Percentiles rank a stretch among this genome's conserved stretches.
These are phyloP conservation scores for Taxillus chinensis DNA, from an alignment of 164 flowering plant genomes.

Conservation along the genomic window DNA sequence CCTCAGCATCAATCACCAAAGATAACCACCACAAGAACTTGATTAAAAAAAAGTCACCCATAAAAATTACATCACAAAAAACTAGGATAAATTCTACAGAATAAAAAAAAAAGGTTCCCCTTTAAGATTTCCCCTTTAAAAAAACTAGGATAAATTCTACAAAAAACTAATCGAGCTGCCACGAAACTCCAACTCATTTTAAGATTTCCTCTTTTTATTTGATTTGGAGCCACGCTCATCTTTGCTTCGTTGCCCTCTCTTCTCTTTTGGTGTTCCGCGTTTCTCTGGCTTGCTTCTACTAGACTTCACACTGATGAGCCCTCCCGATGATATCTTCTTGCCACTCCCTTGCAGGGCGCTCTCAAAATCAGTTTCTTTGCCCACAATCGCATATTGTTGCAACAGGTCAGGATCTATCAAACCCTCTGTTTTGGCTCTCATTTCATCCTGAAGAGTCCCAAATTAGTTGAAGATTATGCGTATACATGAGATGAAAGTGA, in stretches of 20 bases:
- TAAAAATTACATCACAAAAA: too few relatives aligned
- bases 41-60: too few relatives aligned
- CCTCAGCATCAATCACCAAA: too few relatives aligned
- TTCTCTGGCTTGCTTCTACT: conserved; percentile 32
- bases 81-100: too few relatives aligned
- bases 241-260: conserved; percentile 34
- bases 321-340: conserved; percentile 49
- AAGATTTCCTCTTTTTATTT: conserved; percentile 47
- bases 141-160: too few relatives aligned
- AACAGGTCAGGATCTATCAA: conserved; percentile 43
- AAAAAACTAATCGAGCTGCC: too few relatives aligned
- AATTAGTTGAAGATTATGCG: neutral
- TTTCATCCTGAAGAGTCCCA: conserved; percentile 41
- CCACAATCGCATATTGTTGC: conserved; percentile 67
- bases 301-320: conserved; percentile 69
- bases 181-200: neutral
- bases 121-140: too few relatives aligned
- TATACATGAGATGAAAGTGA: neutral
- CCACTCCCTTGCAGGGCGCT: conserved; percentile 48
- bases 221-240: conserved; percentile 36
- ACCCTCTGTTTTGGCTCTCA: conserved; percentile 50
- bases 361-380: conserved; percentile 60
- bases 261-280: conserved; percentile 28
- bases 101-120: too few relatives aligned
- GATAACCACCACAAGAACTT: too few relatives aligned